These are phyloP conservation scores for Penicillium sclerotigenum DNA, from an alignment of 2,329 filamentous ascomycete species.

Conservation along the genomic window DNA sequence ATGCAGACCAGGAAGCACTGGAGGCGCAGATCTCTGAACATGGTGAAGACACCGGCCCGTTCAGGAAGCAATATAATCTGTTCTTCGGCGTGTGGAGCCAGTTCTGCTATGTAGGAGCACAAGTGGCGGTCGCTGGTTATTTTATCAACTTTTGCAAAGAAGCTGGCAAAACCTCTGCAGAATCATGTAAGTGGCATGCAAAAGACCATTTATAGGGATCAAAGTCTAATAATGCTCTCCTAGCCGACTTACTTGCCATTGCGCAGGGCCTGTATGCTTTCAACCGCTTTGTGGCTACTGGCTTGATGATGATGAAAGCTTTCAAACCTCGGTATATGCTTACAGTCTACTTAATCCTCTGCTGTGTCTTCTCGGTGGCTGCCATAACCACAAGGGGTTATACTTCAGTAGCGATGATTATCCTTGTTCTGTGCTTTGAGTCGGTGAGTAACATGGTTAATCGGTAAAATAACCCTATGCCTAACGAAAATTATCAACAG, in stretches of 20 bases:
- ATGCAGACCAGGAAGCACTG: constrained; percentile 60
- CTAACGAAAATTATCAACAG: neutral
- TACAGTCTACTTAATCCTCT: constrained; percentile 50
- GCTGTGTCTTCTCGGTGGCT: constrained; percentile 55
- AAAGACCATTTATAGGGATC: neutral
- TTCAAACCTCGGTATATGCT: constrained; percentile 57
- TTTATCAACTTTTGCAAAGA: constrained; percentile 54
- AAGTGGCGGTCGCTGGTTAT: constrained; percentile 48
- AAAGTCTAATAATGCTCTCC: constrained; percentile 20
- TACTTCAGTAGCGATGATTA: constrained; percentile 53
- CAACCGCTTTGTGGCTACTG: constrained; percentile 57
- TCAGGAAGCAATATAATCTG: constrained; percentile 58
- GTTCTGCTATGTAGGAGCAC: constrained; percentile 62
- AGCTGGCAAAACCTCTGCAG: constrained; percentile 33
- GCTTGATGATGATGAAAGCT: constrained; percentile 51
- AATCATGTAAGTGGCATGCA: constrained; percentile 15
- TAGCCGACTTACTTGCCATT: constrained; percentile 55
- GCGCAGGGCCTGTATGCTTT: constrained; percentile 60
- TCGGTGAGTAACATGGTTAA: constrained; percentile 6
- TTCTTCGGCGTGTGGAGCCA: constrained; percentile 61
- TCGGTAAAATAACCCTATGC: neutral
- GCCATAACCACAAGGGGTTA: constrained; percentile 50
- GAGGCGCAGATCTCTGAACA: constrained; percentile 41
- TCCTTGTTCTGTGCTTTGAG: constrained; percentile 32
- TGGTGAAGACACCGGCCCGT: constrained; percentile 34